These are phyloP conservation scores for Chaetomiaceae sp. DNA, from an alignment of 2,329 filamentous ascomycete genomes.

Conservation along the genomic window DNA sequence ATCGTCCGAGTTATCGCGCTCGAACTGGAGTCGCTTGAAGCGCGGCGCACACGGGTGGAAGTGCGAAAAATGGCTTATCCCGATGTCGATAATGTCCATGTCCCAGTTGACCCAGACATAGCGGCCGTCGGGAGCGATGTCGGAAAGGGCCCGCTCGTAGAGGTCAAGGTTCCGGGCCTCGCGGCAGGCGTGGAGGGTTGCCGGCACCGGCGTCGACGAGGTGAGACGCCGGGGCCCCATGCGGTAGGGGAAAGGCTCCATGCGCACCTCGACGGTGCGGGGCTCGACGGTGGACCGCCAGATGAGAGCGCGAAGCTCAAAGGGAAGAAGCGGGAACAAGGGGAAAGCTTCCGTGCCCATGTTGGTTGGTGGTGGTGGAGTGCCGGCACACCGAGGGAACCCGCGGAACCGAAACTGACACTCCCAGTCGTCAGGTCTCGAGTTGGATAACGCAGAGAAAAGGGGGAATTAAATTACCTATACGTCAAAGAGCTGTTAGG, in stretches of 20 bases:
- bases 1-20: neutral
- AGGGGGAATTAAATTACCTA: too few species aligned
- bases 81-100: slow-evolving; percentile 2
- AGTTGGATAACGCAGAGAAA: too few species aligned
- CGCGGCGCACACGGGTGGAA: neutral
- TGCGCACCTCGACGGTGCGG: slow-evolving; percentile 6
- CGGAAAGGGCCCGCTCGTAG: slow-evolving; percentile 7
- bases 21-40: slow-evolving; percentile 1
- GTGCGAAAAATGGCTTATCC: neutral
- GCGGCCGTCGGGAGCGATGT: neutral
- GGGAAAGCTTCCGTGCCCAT: slow-evolving; percentile 1
- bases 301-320: slow-evolving; percentile 3
- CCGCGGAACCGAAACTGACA: too few species aligned
- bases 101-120: slow-evolving; percentile 10
- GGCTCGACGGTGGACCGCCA: slow-evolving; percentile 2
- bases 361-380: too few species aligned
- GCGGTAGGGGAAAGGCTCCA: neutral
- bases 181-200: slow-evolving; percentile 4
- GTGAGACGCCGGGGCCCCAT: neutral
- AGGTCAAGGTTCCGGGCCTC: slow-evolving; percentile 3
- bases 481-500: too few species aligned
- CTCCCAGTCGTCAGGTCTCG: too few species aligned
- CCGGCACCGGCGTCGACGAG: slow-evolving; percentile 6
- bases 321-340: neutral
- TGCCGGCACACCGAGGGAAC: too few species aligned